Conservation (phyloP, 352 stramenopile genomes). For the Phytophthora aleatoria region DNA sequence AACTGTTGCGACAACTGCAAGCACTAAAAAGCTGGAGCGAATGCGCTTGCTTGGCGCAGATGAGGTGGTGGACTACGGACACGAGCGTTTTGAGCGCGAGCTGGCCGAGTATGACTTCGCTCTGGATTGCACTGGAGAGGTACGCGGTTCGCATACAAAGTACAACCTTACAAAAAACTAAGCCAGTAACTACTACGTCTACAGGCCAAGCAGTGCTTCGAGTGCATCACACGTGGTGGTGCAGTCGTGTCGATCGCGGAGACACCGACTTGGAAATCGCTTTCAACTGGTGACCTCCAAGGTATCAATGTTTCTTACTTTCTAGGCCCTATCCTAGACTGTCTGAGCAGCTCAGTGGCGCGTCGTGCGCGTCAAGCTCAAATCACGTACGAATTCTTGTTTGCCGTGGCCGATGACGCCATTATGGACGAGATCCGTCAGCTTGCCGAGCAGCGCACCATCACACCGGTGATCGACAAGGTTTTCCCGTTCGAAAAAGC, state of each 20-base stretch:
- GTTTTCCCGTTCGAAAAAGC: conserved; percentile 74
- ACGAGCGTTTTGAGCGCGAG: conserved; percentile 68
- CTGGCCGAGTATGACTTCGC: conserved; percentile 79
- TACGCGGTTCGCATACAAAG: conserved; percentile 19
- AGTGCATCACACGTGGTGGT: conserved; percentile 60
- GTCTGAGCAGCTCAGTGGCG: conserved; percentile 62
- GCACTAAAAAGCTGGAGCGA: conserved; percentile 62
- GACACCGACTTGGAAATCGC: conserved; percentile 49
- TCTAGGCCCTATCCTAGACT: conserved; percentile 56
- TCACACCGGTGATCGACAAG: conserved; percentile 70
- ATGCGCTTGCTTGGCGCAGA: conserved; percentile 72
- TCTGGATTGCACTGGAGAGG: conserved; percentile 78
- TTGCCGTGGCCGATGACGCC: conserved; percentile 43
- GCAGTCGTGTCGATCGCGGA: conserved; percentile 66
- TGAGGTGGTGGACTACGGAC: conserved; percentile 73
- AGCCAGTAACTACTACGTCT: neutral
- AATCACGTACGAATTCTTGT: conserved; percentile 66
- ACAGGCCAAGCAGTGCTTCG: conserved; percentile 63
- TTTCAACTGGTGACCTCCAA: conserved; percentile 34
- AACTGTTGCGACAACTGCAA: conserved; percentile 77
- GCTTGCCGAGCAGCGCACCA: conserved; percentile 45
- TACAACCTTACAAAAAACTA: neutral
- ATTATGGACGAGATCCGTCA: conserved; percentile 58
- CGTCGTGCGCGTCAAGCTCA: conserved; percentile 51
- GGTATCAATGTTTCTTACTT: conserved; percentile 53